Conservation (phyloP, 108 stramenopile species). For the Aureococcus anophagefferens region DNA sequence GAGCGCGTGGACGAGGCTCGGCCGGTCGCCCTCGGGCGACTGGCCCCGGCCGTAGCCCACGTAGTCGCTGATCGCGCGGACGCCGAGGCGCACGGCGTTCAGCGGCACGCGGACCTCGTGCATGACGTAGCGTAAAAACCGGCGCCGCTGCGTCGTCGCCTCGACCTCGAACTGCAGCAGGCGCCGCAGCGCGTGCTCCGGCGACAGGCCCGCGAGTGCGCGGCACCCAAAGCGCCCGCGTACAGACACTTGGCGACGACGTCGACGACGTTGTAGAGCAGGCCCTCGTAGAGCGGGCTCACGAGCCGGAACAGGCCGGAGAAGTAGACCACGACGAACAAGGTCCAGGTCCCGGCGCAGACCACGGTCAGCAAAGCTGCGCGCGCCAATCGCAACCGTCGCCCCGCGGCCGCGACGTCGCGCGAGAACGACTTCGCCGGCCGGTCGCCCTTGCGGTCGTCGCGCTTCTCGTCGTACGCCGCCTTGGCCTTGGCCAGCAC, state of each 20-base stretch:
- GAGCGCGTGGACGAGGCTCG: too few relatives aligned
- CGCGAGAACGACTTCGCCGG: too few relatives aligned
- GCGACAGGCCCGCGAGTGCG: neutral
- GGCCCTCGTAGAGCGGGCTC: neutral
- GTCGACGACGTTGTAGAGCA: neutral
- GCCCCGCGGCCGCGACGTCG: too few relatives aligned
- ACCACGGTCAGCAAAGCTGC: neutral
- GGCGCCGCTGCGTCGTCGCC: neutral
- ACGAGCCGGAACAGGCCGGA: neutral
- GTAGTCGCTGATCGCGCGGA: neutral
- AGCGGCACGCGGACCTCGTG: constrained; percentile 5
- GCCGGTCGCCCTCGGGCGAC: too few relatives aligned
- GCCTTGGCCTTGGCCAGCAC: too few relatives aligned
- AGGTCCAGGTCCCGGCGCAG: neutral
- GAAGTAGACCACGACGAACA: neutral
- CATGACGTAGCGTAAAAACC: neutral
- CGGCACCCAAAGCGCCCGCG: neutral
- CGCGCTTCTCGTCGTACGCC: too few relatives aligned
- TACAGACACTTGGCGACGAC: neutral
- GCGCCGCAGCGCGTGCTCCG: neutral
- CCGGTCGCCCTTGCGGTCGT: too few relatives aligned
- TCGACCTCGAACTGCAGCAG: neutral
- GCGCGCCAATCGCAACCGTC: too few relatives aligned
- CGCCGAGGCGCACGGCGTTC: neutral
- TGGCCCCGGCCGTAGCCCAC: too few relatives aligned